Base-by-base conservation (phyloP, 345 rosid species). In the Acer negundo region DNA sequence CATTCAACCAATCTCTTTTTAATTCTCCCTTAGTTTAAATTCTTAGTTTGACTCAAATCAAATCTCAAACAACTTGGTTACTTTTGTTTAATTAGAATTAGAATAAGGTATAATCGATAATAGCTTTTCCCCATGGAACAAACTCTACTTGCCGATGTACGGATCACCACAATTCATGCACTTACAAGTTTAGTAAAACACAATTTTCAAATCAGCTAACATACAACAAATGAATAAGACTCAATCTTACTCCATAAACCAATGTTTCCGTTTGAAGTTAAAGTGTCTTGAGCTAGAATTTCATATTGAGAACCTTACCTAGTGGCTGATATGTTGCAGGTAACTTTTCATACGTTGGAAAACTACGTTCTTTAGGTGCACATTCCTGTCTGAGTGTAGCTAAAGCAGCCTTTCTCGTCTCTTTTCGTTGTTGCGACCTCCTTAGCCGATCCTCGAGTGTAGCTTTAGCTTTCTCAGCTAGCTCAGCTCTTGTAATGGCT, bases 261-360 rank as follows among this genome's bases (percentile, higher is more conserved):
- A 24, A 26, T 7, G 5, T 23, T 55, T 49, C 26, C 6, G 6
- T 35, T 23, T 1, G 31, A 28, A 28, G 31, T 56, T 28, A 46
- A 31, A 42, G 7, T 6, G 38, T 35, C 2, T n/a, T 31, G 0
- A 40, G 61, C 75, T 82, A 90, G 80, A 83, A 85, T 24, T 85
- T 82, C 78, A 89, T 71, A 66, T 87, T 80, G 26, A 90, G 90
- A 79, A 89, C 73, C 85, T 89, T 81, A n/a, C 84, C 84, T 55
- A 87, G 61, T 24, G 94, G 86, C 76, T 78, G 81, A 77, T 70
- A 72, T 2, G 63, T 49, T 49, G 69, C 59, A 17, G 84, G 83
- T 28, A 74, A 7, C 28, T 26, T 68, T 10, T 51, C 69, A 40
- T 73, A 19, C 0, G 80, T 8, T 8, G 85, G 69, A 72, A 84